phyloP scores from a whole-genome alignment of 345 rosid species.

The Eutrema yunnanense region DNA sequence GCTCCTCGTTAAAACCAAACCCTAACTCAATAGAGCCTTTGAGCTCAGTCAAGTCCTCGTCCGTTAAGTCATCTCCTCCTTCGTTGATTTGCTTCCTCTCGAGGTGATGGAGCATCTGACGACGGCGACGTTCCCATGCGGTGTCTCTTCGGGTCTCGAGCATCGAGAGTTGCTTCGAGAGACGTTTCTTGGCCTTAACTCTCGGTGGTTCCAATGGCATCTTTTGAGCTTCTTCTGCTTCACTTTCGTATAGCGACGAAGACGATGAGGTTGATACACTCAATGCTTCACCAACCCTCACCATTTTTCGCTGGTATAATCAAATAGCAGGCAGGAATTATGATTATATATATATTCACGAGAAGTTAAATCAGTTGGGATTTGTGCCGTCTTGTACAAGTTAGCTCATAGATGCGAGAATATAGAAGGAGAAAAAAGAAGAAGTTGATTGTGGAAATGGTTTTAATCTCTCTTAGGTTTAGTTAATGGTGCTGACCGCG shows the following conservation, averaged over 20 bases:
- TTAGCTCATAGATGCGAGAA: not conserved
- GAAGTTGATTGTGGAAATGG: not conserved
- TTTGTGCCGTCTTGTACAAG: constrained; percentile 13
- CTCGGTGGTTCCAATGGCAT: constrained; percentile 48
- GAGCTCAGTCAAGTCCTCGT: constrained; percentile 79
- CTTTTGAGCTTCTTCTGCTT: constrained; percentile 42
- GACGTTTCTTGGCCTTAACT: constrained; percentile 30
- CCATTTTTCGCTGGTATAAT: not conserved
- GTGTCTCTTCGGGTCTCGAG: constrained; percentile 59
- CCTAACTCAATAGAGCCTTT: constrained; percentile 97
- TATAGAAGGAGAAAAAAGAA: not conserved
- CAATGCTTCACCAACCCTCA: constrained; percentile 21
- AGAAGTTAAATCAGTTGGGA: not conserved
- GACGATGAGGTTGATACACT: constrained; percentile 28
- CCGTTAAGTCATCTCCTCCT: constrained; percentile 48
- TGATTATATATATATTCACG: not conserved
- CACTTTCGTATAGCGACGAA: constrained; percentile 33
- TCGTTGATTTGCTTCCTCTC: constrained; percentile 17
- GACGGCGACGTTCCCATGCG: constrained; percentile 85
- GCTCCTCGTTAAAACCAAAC: constrained; percentile 83
- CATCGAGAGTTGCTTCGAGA: constrained; percentile 85
- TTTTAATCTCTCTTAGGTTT: not conserved
- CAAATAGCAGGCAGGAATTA: not conserved
- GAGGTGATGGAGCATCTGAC: constrained; percentile 30
- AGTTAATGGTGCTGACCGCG: not conserved